phyloP scores from a whole-genome alignment of 495 filamentous ascomycete genomes.

The Xylaria scruposa region DNA sequence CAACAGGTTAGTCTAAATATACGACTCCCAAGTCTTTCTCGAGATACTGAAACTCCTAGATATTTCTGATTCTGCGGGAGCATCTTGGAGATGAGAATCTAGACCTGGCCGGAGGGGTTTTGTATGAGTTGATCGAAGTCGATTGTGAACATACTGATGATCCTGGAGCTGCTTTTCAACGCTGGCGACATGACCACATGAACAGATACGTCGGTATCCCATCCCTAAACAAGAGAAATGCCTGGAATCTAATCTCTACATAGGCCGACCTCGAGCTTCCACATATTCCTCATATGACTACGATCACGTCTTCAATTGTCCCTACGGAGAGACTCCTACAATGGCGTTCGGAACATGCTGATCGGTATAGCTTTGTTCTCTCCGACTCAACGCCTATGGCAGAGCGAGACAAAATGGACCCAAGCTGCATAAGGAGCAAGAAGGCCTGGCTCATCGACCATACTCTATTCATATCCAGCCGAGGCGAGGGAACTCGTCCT shows the following conservation, averaged over 20 bases:
- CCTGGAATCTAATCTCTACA: conserved; percentile 22
- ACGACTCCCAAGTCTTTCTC: background rate
- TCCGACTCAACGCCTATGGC: conserved; percentile 37
- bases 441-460: conserved; percentile 46
- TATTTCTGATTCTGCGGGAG: conserved; percentile 42
- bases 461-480: conserved; percentile 40
- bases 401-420: conserved; percentile 29
- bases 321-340: conserved; percentile 36
- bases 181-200: conserved; percentile 43
- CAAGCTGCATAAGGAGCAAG: conserved; percentile 39
- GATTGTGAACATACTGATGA: conserved; percentile 44
- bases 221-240: background rate
- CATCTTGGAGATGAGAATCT: conserved; percentile 46
- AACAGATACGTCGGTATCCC: conserved; percentile 40
- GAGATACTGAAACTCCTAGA: conserved; percentile 31
- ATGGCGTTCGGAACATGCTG: conserved; percentile 38
- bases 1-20: conserved; percentile 34
- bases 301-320: conserved; percentile 41
- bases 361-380: conserved; percentile 40
- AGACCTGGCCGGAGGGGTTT: conserved; percentile 42
- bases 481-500: conserved; percentile 38
- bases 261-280: conserved; percentile 44
- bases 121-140: conserved; percentile 45
- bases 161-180: conserved; percentile 43
- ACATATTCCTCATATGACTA: conserved; percentile 45